Evolutionary conservation across 2,329 filamentous ascomycete genomes (phyloP), one percentile per base, ranked within the genome.

Genomic region (Cryphonectria carpinicola): DNA sequence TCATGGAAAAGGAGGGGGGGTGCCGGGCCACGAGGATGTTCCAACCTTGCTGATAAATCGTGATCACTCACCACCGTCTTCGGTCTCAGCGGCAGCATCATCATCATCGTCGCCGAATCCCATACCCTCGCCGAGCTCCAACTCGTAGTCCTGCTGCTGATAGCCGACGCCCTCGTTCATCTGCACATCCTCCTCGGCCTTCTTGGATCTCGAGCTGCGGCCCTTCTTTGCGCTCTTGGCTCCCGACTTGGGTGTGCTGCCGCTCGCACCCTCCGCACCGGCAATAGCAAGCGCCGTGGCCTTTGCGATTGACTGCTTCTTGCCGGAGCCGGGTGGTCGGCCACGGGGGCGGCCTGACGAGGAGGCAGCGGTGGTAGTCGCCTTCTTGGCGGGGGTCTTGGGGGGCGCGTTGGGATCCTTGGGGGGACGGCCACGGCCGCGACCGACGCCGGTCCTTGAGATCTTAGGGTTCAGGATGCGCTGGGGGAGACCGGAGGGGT

Each of bases 21-120:
- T 37, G 19, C 61, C 25, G 41, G 63, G 37, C 35, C 39, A 52
- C 43, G 17, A 32, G n/a, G 39, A 52, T 69, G n/a, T 66, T 65
- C 68, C 39, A 66, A 54, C 68, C 68, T 72, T 72, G 68, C 71
- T 66, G 68, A 43, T 41, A 66, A 65, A 62, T 71, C 67, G 64
- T 56, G 67, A 58, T 72, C 71, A 72, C 71, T 72, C 71, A 72
- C 71, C 69, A 65, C 70, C 67, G n/a, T 69, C 67, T 46, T 66
- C 67, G 54, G 25, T 58, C 63, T 62, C 63, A 32, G 19, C 65
- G 25, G 69, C 63, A 46, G 17, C 67, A 52, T 58, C 66, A n/a
- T 58, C 65, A 10, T 63, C 67, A 13, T 64, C 63, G 17, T 49
- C 52, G 65, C 35, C 65, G 25, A 66, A 63, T 64, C 56, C 71